Base-by-base conservation (phyloP, 345 rosid species). In the Adansonia digitata region DNA sequence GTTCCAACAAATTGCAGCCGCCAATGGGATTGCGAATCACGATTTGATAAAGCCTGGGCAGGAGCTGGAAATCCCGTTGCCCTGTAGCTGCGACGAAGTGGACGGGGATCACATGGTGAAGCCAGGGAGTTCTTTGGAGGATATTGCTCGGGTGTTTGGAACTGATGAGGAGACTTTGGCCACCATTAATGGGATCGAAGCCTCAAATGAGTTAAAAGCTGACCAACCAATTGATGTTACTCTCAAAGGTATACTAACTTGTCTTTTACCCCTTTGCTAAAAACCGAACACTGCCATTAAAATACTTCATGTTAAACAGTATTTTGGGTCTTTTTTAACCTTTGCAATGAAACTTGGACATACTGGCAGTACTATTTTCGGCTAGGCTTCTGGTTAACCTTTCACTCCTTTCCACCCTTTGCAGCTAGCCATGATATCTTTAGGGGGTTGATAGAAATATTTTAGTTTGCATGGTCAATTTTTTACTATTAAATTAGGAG, bases 21-120 rank as follows among this genome's bases (percentile, higher is more conserved):
- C 76, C 13, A 91, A 88, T 67, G 7, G 1, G 5, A 77, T 90
- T 34, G 0, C 55, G 5, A 18, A 89, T 35, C 0, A 78, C 0
- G 0, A 68, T 74, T 0, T 8, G 29, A 89, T 91, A 34, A 1
- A 31, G 0, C 0, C 22, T 0, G 91, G 89, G 59, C 84, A 88
- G 55, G 7, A 39, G 76, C 69, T 91, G 60, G 71, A 82, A 89
- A 87, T 90, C 74, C 91, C 92, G 5, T 78, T 90, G 35, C 89
- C 94, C 2, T 91, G 92, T 77, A 89, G 97, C 84, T 91, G 92
- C 18, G 92, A 87, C 5, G 62, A 62, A 12, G 84, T 87, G 71
- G 74, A 73, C 6, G 90, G 86, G 5, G 35, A 77, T 4, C 97
- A 88, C 12, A 65, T 86, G 66, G 97, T 90, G 35, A 76, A 69